A percentile compares a stretch with the other conserved stretches of the same genome.
These are phyloP conservation scores for Sequoiadendron giganteum DNA, from an alignment of 75 land plant species.

Conservation along the genomic window DNA sequence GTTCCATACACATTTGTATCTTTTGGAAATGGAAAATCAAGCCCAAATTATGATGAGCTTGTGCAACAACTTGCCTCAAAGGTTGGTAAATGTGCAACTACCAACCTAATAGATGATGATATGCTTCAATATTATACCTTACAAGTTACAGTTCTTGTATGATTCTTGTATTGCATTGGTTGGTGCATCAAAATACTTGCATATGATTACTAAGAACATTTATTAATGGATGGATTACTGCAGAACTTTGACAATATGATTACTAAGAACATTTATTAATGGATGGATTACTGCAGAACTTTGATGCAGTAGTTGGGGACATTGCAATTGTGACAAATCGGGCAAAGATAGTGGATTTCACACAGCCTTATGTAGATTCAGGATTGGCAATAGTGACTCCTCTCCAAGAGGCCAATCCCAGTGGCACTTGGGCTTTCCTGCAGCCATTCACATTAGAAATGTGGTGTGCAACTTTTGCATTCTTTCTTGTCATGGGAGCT, in stretches of 20 bases:
- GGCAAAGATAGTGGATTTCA: slow-evolving; percentile 51
- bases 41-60: slow-evolving; percentile 53
- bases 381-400: slow-evolving; percentile 52
- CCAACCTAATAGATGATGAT: neutral
- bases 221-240: neutral
- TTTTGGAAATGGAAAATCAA: slow-evolving; percentile 29
- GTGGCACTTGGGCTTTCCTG: slow-evolving; percentile 47
- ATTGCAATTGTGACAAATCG: slow-evolving; percentile 47
- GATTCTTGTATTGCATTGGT: neutral
- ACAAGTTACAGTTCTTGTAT: neutral
- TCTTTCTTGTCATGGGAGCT: slow-evolving; percentile 46
- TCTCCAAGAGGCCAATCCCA: slow-evolving; percentile 15
- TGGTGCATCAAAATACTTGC: neutral
- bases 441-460: slow-evolving; percentile 45
- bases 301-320: slow-evolving; percentile 69
- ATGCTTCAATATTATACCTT: neutral
- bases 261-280: neutral
- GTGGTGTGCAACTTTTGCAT: slow-evolving; percentile 51
- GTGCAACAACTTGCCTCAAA: slow-evolving; percentile 30
- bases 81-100: slow-evolving; percentile 25
- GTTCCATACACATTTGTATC: slow-evolving; percentile 26
- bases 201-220: neutral
- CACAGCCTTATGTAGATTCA: slow-evolving; percentile 58
- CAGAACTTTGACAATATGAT: slow-evolving; percentile 44
- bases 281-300: slow-evolving; percentile 23